Conservation (phyloP, 257 asterid genomes). For the Salvia hispanica region DNA sequence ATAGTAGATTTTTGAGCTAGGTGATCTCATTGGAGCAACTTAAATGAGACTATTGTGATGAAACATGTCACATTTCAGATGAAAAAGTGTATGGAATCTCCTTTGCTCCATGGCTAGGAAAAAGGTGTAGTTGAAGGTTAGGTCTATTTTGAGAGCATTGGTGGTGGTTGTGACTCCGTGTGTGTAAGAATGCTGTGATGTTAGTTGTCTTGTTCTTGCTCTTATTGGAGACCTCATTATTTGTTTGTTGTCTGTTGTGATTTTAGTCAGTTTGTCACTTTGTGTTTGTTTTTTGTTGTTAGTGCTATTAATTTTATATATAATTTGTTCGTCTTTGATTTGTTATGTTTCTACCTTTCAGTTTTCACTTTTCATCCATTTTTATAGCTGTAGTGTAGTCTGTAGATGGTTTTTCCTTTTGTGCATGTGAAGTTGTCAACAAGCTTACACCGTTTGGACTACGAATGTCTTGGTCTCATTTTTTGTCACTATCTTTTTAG, state of each 20-base stretch:
- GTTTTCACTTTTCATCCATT: constrained; percentile 9
- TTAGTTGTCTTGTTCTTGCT: constrained; percentile 39
- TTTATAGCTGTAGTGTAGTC: not conserved
- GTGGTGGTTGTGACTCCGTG: constrained; percentile 22
- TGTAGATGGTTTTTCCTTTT: not conserved
- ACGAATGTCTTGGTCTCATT: not conserved
- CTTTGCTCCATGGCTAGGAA: constrained; percentile 24
- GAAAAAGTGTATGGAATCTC: not conserved
- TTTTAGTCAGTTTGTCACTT: constrained; percentile 24
- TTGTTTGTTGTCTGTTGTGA: constrained; percentile 28
- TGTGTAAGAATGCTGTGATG: constrained; percentile 33
- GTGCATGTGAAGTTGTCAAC: not conserved
- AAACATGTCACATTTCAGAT: constrained; percentile 1
- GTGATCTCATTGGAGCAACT: not conserved
- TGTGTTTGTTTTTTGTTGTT: constrained; percentile 25
- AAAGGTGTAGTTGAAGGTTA: constrained; percentile 24
- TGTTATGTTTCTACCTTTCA: constrained; percentile 7
- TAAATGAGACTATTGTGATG: not conserved
- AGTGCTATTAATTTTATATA: constrained; percentile 10
- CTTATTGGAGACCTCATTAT: constrained; percentile 30
- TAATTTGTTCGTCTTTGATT: not conserved
- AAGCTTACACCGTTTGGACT: too few relatives aligned
- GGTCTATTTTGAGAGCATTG: too few relatives aligned
- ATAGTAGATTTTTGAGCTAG: constrained; percentile 18
- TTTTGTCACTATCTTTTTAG: too few relatives aligned